A percentile compares a stretch with the other conserved stretches of the same genome.
Evolutionary conservation across 2,329 filamentous ascomycete genomes (phyloP).

Genomic region (Penicillium sp.): DNA sequence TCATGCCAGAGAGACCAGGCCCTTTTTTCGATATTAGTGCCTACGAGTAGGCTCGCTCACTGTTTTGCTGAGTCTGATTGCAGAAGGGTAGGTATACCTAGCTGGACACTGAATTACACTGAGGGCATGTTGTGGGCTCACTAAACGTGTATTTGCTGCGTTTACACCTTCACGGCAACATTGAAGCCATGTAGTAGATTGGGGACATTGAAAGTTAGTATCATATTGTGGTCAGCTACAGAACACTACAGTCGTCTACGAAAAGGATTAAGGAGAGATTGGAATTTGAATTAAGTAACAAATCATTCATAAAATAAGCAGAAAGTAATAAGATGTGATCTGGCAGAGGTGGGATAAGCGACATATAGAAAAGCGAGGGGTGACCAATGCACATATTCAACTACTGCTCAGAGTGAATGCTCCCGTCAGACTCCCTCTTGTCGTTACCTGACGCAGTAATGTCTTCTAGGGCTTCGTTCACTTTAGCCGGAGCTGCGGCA

Average conservation of each 20-base stretch:
- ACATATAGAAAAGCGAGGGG: neutral
- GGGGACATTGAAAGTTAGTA: neutral
- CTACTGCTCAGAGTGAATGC: conserved; percentile 6
- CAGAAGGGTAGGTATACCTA: neutral
- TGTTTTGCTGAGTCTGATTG: neutral
- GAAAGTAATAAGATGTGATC: neutral
- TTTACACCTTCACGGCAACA: neutral
- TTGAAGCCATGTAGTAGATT: neutral
- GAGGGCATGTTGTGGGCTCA: neutral
- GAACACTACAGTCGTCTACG: neutral
- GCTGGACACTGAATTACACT: too few species aligned
- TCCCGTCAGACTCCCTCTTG: conserved; percentile 26
- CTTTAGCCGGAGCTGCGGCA: conserved; percentile 1
- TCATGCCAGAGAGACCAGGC: neutral
- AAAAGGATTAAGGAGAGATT: neutral
- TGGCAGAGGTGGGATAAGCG: neutral
- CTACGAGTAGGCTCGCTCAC: too few species aligned
- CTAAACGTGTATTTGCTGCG: neutral
- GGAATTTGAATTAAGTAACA: neutral
- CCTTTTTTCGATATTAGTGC: neutral
- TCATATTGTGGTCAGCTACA: neutral
- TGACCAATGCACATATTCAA: neutral
- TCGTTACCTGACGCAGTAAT: conserved; percentile 24
- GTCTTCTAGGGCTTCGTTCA: conserved; percentile 23
- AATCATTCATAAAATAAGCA: neutral